Conservation (phyloP, 2,329 filamentous ascomycete species). For the Nemania diffusa region DNA sequence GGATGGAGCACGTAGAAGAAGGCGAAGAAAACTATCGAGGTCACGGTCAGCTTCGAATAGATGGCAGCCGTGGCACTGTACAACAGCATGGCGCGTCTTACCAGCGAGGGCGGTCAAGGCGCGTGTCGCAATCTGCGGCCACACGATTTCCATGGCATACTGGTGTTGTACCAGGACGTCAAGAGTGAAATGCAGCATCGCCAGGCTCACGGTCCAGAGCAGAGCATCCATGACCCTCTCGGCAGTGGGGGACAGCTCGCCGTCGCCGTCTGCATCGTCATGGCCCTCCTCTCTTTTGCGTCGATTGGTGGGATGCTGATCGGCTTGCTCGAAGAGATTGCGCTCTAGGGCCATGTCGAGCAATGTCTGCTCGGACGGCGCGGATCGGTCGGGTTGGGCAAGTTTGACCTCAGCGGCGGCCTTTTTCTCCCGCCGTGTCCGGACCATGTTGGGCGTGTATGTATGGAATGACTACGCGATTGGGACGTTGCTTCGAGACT, state of each 20-base stretch:
- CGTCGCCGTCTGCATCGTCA: slow-evolving; percentile 48
- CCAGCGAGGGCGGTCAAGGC: slow-evolving; percentile 64
- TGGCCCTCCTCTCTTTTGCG: slow-evolving; percentile 44
- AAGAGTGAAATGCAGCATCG: slow-evolving; percentile 79
- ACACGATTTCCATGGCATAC: slow-evolving; percentile 74
- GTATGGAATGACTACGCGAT: no score
- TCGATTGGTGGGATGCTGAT: slow-evolving; percentile 51
- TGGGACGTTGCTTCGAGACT: no score
- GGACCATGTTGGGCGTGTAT: slow-evolving; percentile 59
- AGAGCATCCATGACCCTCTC: slow-evolving; percentile 66
- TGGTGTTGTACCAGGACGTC: slow-evolving; percentile 83
- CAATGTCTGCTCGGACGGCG: slow-evolving; percentile 72
- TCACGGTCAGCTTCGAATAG: slow-evolving; percentile 18
- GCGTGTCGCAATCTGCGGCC: slow-evolving; percentile 64
- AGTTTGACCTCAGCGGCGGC: slow-evolving; percentile 67
- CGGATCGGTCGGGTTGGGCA: slow-evolving; percentile 74
- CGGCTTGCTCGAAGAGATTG: slow-evolving; percentile 64
- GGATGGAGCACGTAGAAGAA: slow-evolving; percentile 68
- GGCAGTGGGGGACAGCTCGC: slow-evolving; percentile 52
- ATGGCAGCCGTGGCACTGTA: background rate
- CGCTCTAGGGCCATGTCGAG: slow-evolving; percentile 76
- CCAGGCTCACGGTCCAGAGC: slow-evolving; percentile 70
- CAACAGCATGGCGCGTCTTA: slow-evolving; percentile 52
- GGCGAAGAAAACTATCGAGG: slow-evolving; percentile 62
- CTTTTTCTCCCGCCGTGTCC: slow-evolving; percentile 60